Evolutionary conservation across 495 filamentous ascomycete genomes (phyloP).

Genomic region (Penicillium crystallinum): DNA sequence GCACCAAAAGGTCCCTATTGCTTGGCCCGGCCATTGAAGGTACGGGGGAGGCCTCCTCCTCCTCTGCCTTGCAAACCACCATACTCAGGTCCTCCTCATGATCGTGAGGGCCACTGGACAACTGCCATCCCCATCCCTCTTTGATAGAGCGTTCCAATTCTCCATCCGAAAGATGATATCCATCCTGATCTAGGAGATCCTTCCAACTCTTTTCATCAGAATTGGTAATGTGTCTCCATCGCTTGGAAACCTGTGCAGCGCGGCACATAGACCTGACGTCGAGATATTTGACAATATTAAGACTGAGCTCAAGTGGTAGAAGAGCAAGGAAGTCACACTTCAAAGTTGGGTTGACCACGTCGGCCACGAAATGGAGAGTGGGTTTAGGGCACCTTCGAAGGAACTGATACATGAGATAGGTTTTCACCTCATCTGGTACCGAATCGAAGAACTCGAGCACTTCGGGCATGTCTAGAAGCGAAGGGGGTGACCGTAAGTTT

Average conservation of each 20-base stretch:
- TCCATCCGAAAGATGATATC: slow-evolving; percentile 69
- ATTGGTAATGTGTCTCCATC: slow-evolving; percentile 86
- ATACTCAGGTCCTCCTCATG: slow-evolving; percentile 74
- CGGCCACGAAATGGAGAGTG: slow-evolving; percentile 85
- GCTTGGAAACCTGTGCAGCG: slow-evolving; percentile 89
- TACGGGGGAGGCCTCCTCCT: slow-evolving; percentile 38
- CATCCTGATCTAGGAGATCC: slow-evolving; percentile 80
- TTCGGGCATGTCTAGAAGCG: slow-evolving; percentile 67
- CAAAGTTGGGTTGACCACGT: slow-evolving; percentile 91
- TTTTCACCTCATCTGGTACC: slow-evolving; percentile 82
- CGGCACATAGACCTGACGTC: slow-evolving; percentile 83
- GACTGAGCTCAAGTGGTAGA: slow-evolving; percentile 79
- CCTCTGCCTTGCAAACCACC: slow-evolving; percentile 41
- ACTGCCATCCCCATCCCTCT: slow-evolving; percentile 99
- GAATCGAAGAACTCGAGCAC: slow-evolving; percentile 89
- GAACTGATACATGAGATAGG: slow-evolving; percentile 93
- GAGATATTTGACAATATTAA: slow-evolving; percentile 82
- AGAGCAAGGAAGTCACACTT: slow-evolving; percentile 87
- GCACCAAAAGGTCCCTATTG: slow-evolving; percentile 20
- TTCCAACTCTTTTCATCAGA: slow-evolving; percentile 95
- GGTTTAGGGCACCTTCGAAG: slow-evolving; percentile 83
- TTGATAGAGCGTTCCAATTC: slow-evolving; percentile 81
- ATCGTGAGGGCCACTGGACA: slow-evolving; percentile 67
- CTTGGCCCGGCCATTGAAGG: slow-evolving; percentile 24
- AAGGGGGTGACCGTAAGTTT: slow-evolving; percentile 29